Base-by-base conservation (phyloP, 805 yeast species). In the Candida sanyiensis region DNA sequence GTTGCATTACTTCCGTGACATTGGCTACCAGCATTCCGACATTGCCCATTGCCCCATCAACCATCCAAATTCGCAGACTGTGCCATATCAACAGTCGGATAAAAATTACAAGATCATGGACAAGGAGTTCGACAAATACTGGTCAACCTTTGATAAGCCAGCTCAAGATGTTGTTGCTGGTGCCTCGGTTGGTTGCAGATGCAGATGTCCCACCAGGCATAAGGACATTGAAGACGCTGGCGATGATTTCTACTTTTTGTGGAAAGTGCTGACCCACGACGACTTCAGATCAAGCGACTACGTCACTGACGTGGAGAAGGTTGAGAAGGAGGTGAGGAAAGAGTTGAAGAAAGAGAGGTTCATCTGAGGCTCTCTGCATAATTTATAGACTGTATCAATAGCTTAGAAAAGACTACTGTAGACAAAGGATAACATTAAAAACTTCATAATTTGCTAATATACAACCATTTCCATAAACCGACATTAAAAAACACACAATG, bases 1-100 rank as follows among this genome's bases (percentile, higher is more conserved):
- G 41, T 65, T 90, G 8, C 97, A 90, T 61, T 90, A 88, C 61
- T 90, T 90, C 63, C 66, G 96, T 46, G 97, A 90, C 54, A 80
- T 90, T 47, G 97, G 97, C 0, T 90, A 89, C 61, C 69, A 75
- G 40, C 97, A 90, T 57, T 73, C 90, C 1, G 74, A 82, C 0
- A 64, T 88, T 38, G 80, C 74, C 28, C 97, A 89, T 60, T 89
- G 97, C 66, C 96, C 97, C n/a, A 13, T 37, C 0, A 82, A 82
- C 52, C 69, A 83, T 3, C 54, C 52, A 10, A 63, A 66, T 21
- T 24, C 90, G 83, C 50, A 56, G 66, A 44, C 68, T 63, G 5
- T 77, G 72, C 48, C 30, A 49, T 46, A 29, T 69, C 58, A 28
- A 33, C 23, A 30, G 12, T 17, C 40, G 6, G 43, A 72, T n/a